Base-by-base conservation (phyloP, 495 filamentous ascomycete genomes). In the Podospora pseudopauciseta region DNA sequence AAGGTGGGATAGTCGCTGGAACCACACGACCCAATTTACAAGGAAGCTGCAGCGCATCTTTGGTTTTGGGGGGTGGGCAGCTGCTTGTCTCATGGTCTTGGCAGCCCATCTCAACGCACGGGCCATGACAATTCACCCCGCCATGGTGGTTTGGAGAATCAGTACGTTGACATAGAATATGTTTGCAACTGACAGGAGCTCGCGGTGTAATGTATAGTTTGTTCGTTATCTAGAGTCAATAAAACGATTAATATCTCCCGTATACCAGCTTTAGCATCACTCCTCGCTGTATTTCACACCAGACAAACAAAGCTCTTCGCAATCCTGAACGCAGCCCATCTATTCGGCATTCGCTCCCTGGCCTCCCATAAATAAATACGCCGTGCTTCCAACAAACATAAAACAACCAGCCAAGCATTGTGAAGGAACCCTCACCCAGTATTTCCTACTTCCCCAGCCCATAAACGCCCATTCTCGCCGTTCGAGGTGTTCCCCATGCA, bases 401-500 rank as follows among this genome's bases (percentile, higher is more conserved):
- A 49, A 49, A 49, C 39, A 49, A 13, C 39, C 11, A 49, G 39
- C 39, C 39, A 49, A 49, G 15, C 39, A 6, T 11, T 5, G 4
- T 7, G 13, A 49, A 49, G 39, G 15, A 49, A 5, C 39, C 39
- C 2, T 49, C 9, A 13, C 39, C 39, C 39, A 16, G 15, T 49
- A 49, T 49, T 49, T 16, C 53, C 63, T 11, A 32, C 63, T 16
- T 60, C 19, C 34, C 23, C 62, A 58, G 3, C 53, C 64, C 23
- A 27, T 28, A 68, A 2, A 68, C 69, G 65, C 69, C 65, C 28
- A 49, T 49, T 49, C 39, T 49, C 39, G 39, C 18, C 2, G 7
- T 11, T 49, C 15, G 39, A 49, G 39, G 5, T 18, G 9, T 49
- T 49, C 39, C 69, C 63, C 67, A 70, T 71, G 77, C 77, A 78